Conservation (phyloP, 306 rosid species). For the Pachyrhizus erosus region DNA sequence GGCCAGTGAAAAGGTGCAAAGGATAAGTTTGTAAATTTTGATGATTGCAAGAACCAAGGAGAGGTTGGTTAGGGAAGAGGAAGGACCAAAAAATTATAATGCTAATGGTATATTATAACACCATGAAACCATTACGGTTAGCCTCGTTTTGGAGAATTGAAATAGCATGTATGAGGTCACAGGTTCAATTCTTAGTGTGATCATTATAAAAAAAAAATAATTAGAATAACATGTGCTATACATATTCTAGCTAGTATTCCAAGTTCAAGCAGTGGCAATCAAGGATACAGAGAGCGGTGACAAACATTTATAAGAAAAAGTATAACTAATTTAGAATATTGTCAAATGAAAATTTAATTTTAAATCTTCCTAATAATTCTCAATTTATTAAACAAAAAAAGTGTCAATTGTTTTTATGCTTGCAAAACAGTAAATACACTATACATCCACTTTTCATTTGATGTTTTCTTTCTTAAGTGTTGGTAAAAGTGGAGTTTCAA, state of each 20-base stretch:
- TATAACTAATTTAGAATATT: not conserved
- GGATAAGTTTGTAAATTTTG: not conserved
- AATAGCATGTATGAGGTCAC: too few relatives aligned
- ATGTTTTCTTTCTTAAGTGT: not conserved
- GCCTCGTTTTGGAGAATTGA: too few relatives aligned
- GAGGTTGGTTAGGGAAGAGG: not conserved
- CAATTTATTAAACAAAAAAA: not conserved
- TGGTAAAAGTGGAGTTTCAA: not conserved
- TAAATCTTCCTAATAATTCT: not conserved
- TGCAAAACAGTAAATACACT: not conserved
- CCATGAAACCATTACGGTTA: too few relatives aligned
- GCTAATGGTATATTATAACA: not conserved
- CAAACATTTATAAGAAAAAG: not conserved
- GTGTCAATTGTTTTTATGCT: not conserved
- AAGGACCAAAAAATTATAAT: not conserved
- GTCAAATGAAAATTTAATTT: not conserved
- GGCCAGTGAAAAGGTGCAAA: constrained; percentile 4
- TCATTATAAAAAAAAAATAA: too few relatives aligned
- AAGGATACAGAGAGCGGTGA: not conserved
- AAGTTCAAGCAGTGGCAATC: not conserved
- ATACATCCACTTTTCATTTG: not conserved
- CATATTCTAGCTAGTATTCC: not conserved
- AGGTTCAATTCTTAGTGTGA: too few relatives aligned
- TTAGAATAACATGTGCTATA: not conserved
- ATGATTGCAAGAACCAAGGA: not conserved